Evolutionary conservation across 192 early-diverging fungal genomes (phyloP), one percentile per base, ranked within the genome.

Genomic region (Coemansia sp.): DNA sequence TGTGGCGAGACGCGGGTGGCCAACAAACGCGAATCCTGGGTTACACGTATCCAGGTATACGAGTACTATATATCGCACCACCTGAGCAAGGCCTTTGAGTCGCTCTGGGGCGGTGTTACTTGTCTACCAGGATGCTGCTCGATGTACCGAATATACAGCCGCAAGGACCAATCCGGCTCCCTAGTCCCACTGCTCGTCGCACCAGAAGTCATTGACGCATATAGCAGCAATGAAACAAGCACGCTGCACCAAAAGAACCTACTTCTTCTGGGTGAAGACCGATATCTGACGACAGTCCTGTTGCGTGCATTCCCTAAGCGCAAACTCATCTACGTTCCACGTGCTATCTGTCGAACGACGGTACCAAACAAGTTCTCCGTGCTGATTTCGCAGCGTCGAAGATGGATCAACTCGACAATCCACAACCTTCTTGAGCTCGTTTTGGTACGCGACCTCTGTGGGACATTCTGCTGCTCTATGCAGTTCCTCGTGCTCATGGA

Each of bases 11-110:
- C 96, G 9, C 81, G 90, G 42, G 91, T 99, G 55, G 87, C 82
- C 35, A 99, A 99, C 79, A 95, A 95, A 78, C 77, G 71, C 3
- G 85, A 85, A 20, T 82, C 77, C 33, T 89, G 89, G 88, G 90
- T 93, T 5, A 90, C 90, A 11, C 86, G 85, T 69, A 99, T 99
- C 58, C 95, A 97, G 71, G 96, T 99, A 1, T 99, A 91, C 60
- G 96, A 99, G 69, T 99, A 99, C 77, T 99, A 93, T 59, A 97
- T 95, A 39, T 93, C 91, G 38, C 96, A 99, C 65, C 93, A 99
- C 64, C 82, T 98, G 41, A 85, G 88, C 48, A 93, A 95, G 64
- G 88, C 93, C 0, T 98, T 98, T 61, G 95, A 98, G 78, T 87
- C 89, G 17, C 81, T 94, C 20, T 98, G 94, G 84, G 95, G 95